phyloP scores from a whole-genome alignment of 257 asterid species.

The Solanum sitiens region DNA sequence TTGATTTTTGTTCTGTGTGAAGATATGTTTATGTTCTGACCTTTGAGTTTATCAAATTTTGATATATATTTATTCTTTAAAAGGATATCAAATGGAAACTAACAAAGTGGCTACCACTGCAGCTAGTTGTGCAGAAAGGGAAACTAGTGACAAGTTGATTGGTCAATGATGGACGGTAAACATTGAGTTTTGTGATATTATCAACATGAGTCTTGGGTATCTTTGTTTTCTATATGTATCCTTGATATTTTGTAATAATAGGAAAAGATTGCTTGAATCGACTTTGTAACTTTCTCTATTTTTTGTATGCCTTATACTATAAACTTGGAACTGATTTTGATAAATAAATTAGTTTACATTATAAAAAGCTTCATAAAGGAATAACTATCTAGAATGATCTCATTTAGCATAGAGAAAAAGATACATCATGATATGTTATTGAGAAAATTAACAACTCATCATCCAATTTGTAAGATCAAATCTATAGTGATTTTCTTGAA shows the following conservation, averaged over 20 bases:
- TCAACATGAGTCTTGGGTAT: slow-evolving; percentile 55
- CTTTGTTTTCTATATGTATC: background rate
- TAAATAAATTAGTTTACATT: background rate
- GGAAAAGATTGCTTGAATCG: background rate
- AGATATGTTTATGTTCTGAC: background rate
- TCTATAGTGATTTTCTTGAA: slow-evolving; percentile 7
- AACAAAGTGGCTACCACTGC: slow-evolving; percentile 61
- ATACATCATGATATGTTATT: too few species aligned
- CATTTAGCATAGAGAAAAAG: too few species aligned
- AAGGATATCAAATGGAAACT: slow-evolving; percentile 4
- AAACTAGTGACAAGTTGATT: slow-evolving; percentile 76
- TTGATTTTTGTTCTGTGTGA: background rate
- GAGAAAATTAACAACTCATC: background rate
- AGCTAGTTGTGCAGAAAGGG: slow-evolving; percentile 84
- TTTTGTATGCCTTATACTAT: background rate
- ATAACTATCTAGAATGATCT: too few species aligned
- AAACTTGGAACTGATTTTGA: background rate
- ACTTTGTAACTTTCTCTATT: background rate
- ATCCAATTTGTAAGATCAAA: slow-evolving; percentile 10
- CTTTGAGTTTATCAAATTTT: background rate
- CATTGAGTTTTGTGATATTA: slow-evolving; percentile 76
- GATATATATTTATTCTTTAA: background rate
- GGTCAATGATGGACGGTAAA: slow-evolving; percentile 98
- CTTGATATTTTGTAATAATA: slow-evolving; percentile 15
- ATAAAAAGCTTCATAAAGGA: too few species aligned